Base-by-base conservation (phyloP, 257 asterid genomes). In the Prunella vulgaris region DNA sequence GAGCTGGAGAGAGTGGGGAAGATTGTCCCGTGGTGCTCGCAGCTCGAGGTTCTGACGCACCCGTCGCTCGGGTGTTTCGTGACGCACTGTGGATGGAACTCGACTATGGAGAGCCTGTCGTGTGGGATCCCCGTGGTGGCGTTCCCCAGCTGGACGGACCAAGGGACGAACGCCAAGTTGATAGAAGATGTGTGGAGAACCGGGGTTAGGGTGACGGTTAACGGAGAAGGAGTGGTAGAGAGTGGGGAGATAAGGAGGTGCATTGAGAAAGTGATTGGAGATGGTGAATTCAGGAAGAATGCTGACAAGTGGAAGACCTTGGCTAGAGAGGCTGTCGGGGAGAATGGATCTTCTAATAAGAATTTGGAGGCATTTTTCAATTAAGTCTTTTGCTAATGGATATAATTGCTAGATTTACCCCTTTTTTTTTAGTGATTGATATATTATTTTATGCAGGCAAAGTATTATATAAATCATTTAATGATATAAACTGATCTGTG, bases 51-150 rank as follows among this genome's bases (percentile, higher is more conserved):
- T 5, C 71, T 86, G 18, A 78, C 64, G 3, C 86, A 87, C 57
- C 81, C 80, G 0, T 73, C 95, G 2, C 4, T 85, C 37, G 89
- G 88, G 2, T 87, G 91, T 65, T 87, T 87, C 7, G 60, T 87
- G 20, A 77, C 84, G 7, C 95, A 87, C 20, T 87, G 91, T 13
- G 95, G 95, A 3, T 87, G 89, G 91, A 87, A 85, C 69, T 87
- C 95, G 33, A 82, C 85, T 1, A 46, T 87, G 0, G 95, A 87
- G 66, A 87, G 89, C 58, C 1, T 80, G 0, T 52, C 78, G 0
- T 77, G 85, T 8, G 88, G 89, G 0, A 80, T 83, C 0, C 88
- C 88, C 0, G 46, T 80, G 7, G 85, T 87, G 71, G 91, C 88
- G 0, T 82, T 76, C 28, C 91, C 95, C 0, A 73, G 69, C 0